These are phyloP conservation scores for Aurantiochytrium sp. DNA, from an alignment of 108 stramenopile genomes.

Conservation along the genomic window DNA sequence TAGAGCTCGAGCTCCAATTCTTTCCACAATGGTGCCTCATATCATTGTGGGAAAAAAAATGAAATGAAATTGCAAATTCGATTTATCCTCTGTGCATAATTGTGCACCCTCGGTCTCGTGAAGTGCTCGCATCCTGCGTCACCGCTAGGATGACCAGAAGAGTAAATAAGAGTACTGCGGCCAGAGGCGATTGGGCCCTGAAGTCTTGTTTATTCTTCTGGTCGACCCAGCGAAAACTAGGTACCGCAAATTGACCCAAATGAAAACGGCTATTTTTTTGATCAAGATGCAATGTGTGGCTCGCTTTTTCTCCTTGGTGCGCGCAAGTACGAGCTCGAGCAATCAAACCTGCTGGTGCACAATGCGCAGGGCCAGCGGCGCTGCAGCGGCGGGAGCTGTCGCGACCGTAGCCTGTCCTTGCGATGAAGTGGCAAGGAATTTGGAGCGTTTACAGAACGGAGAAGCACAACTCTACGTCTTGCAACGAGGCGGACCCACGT, in stretches of 20 bases:
- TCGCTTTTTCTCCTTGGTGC: no score
- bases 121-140: no score
- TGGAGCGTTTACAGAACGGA: not conserved
- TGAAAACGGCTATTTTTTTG: not conserved
- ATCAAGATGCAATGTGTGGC: not conserved
- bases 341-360: not conserved
- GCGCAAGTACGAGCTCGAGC: no score
- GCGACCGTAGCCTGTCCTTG: not conserved
- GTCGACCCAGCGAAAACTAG: not conserved
- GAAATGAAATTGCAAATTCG: no score
- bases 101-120: no score
- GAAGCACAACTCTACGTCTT: not conserved
- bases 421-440: not conserved
- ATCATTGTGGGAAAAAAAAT: no score
- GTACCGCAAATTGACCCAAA: not conserved
- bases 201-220: not conserved
- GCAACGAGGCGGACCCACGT: not conserved
- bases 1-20: no score
- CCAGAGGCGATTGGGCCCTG: not conserved
- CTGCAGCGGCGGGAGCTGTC: not conserved
- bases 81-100: no score
- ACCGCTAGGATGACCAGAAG: no score
- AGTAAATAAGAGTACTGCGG: no score
- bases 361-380: not conserved
- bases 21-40: no score